A percentile compares a stretch with the other conserved stretches of the same genome.
Conservation (phyloP, 1,284 basidiomycete genomes). For the Cutaneotrichosporon mucoides region DNA sequence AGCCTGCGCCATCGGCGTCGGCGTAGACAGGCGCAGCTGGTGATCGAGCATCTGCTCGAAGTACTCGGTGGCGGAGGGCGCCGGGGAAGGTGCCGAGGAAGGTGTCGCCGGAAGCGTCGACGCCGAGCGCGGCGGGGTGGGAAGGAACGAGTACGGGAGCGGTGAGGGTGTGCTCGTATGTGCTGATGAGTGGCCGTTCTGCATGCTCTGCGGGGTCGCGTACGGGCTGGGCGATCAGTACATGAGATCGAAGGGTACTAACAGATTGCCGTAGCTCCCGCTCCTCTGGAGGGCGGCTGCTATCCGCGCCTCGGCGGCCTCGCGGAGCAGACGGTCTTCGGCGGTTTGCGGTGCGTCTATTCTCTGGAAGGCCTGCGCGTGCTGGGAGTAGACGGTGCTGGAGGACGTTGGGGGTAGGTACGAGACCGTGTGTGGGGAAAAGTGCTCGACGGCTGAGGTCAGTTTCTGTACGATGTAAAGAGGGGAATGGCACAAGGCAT, state of each 20-base stretch:
- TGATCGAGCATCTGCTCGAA: conserved; percentile 20
- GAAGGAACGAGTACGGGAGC: conserved; percentile 22
- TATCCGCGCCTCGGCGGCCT: background rate
- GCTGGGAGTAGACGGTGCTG: conserved; percentile 34
- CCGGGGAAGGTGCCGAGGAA: conserved; percentile 8
- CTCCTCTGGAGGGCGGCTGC: background rate
- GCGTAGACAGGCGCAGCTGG: conserved; percentile 16
- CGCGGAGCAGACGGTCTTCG: conserved; percentile 29
- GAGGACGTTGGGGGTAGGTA: conserved; percentile 28
- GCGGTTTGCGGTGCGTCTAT: conserved; percentile 29
- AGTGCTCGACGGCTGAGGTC: conserved; percentile 43
- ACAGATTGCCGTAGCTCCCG: conserved; percentile 13
- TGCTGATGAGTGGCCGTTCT: background rate
- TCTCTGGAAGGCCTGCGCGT: conserved; percentile 25
- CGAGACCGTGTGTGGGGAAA: conserved; percentile 41
- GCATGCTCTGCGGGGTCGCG: background rate
- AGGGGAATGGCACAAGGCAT: too few species aligned
- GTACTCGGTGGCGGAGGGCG: conserved; percentile 9
- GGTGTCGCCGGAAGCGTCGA: conserved; percentile 1
- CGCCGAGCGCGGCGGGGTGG: background rate
- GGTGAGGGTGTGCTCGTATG: background rate
- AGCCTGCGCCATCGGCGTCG: background rate
- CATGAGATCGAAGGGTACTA: background rate
- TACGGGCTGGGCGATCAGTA: background rate
- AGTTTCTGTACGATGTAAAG: too few species aligned